Evolutionary conservation across 768 basidiomycete genomes (phyloP).

Genomic region (Holtermannia corniformis): DNA sequence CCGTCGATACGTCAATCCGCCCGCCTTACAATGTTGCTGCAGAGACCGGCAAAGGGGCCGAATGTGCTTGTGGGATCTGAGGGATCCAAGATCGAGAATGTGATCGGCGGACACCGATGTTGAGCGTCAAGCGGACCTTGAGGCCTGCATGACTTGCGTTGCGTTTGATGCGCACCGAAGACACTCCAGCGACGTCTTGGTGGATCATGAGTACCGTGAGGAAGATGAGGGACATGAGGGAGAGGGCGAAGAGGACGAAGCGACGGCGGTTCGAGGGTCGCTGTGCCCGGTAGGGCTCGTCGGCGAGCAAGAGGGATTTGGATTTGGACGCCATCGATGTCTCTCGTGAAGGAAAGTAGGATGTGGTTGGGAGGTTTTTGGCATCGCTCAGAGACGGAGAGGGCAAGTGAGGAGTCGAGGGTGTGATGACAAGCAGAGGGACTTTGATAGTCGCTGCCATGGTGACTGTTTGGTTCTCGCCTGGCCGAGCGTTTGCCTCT

Average conservation of each 20-base stretch:
- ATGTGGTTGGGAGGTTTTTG: too few species aligned
- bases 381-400: background rate
- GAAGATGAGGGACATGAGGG: background rate
- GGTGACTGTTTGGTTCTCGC: too few species aligned
- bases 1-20: too few species aligned
- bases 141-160: background rate
- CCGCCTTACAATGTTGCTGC: too few species aligned
- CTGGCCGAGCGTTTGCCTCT: too few species aligned
- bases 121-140: background rate
- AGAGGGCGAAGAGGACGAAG: background rate
- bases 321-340: background rate
- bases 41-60: too few species aligned
- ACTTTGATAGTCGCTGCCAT: too few species aligned
- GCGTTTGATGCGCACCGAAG: too few species aligned
- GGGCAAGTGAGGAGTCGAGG: background rate
- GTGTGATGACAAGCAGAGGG: too few species aligned
- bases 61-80: too few species aligned
- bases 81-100: too few species aligned
- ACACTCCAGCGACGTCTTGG: background rate
- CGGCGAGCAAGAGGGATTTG: too few species aligned
- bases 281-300: background rate
- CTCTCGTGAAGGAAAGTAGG: background rate
- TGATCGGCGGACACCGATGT: background rate
- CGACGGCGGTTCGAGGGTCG: background rate
- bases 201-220: background rate